Percentiles rank a stretch among this genome's conserved stretches.
Conservation (phyloP, 345 rosid species). For the Durio zibethinus region DNA sequence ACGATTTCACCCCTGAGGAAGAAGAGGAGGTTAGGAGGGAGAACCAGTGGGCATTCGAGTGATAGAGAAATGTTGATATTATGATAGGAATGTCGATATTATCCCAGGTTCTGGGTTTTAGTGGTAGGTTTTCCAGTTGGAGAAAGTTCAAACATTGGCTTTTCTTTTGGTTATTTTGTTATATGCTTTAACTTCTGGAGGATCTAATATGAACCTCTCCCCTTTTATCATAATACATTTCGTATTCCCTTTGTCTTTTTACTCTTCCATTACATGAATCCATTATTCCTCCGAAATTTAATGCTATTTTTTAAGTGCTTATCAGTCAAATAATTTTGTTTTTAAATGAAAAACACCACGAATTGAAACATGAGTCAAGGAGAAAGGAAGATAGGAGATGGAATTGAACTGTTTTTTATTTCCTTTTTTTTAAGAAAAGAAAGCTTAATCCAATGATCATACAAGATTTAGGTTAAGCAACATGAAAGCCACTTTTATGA, state of each 20-base stretch:
- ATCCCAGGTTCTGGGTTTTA: not conserved
- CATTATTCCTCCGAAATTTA: too few relatives aligned
- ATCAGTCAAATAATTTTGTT: too few relatives aligned
- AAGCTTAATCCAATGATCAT: not conserved
- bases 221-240: not conserved
- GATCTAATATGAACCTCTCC: not conserved
- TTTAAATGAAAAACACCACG: too few relatives aligned
- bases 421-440: too few relatives aligned
- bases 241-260: not conserved
- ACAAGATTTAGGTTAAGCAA: not conserved
- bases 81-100: not conserved
- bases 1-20: slow-evolving; percentile 52
- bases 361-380: too few relatives aligned
- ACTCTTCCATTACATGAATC: too few relatives aligned
- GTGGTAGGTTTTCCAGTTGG: not conserved
- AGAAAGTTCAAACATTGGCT: not conserved
- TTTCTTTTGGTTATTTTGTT: not conserved
- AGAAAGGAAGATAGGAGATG: too few relatives aligned
- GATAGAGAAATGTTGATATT: slow-evolving; percentile 11
- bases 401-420: too few relatives aligned
- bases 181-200: not conserved
- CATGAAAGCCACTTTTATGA: not conserved
- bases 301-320: too few relatives aligned
- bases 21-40: slow-evolving; percentile 59
- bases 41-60: slow-evolving; percentile 73